Evolutionary conservation across 306 rosid genomes (phyloP).

Genomic region (Fragaria vesca): DNA sequence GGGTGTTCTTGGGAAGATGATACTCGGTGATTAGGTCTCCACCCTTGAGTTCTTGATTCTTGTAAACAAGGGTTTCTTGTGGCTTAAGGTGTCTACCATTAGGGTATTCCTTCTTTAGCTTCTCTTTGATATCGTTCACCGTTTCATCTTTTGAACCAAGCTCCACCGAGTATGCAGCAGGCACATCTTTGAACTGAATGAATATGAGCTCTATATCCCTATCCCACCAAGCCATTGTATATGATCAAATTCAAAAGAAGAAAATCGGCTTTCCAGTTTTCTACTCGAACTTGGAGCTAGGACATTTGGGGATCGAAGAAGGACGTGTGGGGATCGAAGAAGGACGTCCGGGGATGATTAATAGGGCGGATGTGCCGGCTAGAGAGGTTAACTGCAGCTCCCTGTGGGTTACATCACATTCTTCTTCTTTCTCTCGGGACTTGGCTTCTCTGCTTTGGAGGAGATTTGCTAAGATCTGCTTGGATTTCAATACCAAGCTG

Average conservation of each 20-base stretch:
- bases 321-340: no score
- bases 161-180: neutral
- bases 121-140: neutral
- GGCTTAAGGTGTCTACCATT: neutral
- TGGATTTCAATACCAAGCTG: no score
- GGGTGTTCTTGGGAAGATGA: neutral
- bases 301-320: neutral
- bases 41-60: neutral
- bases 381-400: no score
- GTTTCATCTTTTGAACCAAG: neutral
- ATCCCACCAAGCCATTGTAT: neutral
- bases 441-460: no score
- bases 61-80: neutral
- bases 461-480: no score
- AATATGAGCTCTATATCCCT: neutral
- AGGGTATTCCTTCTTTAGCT: neutral
- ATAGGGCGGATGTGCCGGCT: no score
- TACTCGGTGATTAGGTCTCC: neutral
- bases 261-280: neutral
- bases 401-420: no score
- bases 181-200: constrained; percentile 1
- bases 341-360: no score
- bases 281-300: neutral
- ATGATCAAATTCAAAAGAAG: neutral
- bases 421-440: no score